A percentile compares a stretch with the other conserved stretches of the same genome.
Evolutionary conservation across 1,139 yeast genomes (phyloP).

Genomic region (Kodamaea derodonti): DNA sequence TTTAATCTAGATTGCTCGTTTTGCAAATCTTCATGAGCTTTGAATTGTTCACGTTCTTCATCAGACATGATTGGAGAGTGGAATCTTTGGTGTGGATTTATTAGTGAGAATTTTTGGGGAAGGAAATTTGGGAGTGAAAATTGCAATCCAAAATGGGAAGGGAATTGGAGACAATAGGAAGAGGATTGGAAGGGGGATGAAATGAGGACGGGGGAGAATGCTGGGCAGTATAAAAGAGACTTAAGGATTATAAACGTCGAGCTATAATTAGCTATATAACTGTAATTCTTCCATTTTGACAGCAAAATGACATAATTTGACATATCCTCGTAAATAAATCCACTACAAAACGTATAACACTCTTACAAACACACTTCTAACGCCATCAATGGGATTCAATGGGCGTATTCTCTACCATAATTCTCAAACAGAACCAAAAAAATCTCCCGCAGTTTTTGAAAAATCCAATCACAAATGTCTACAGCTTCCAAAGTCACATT

Average conservation of each 20-base stretch:
- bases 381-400: too few species aligned
- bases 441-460: too few species aligned
- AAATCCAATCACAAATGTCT: too few species aligned
- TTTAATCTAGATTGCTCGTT: neutral
- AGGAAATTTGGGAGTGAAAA: neutral
- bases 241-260: too few species aligned
- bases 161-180: neutral
- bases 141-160: neutral
- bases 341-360: too few species aligned
- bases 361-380: too few species aligned
- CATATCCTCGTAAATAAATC: too few species aligned
- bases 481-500: conserved; percentile 69
- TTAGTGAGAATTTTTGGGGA: neutral
- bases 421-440: too few species aligned
- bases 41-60: neutral
- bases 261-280: too few species aligned
- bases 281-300: too few species aligned
- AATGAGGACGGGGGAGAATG: neutral
- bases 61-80: neutral
- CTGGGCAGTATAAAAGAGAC: neutral
- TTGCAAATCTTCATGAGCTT: conserved; percentile 1
- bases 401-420: too few species aligned
- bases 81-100: neutral
- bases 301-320: too few species aligned
- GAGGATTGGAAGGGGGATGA: neutral